Evolutionary conservation across 306 rosid genomes (phyloP), one percentile per base, ranked within the genome.

Genomic region (Geum urbanum): DNA sequence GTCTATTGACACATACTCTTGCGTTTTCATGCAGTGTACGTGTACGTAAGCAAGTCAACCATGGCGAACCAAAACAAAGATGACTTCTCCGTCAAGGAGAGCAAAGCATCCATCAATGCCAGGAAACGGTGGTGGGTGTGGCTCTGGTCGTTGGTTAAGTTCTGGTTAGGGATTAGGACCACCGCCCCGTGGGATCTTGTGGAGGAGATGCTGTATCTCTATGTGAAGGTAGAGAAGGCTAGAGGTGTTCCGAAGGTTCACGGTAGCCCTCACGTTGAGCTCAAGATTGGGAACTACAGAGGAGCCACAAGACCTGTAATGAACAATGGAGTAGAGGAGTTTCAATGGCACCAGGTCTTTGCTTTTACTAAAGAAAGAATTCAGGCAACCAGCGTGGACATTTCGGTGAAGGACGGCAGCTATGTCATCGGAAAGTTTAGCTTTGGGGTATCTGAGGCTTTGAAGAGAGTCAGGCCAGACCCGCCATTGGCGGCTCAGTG

Each of bases 211-310:
- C 43, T 40, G 16, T 84, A 64, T 63, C 57, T 76, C 24, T 84
- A 69, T 55, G 76, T 78, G 10, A 78, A n/a, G 59, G 27, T 84
- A 55, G 81, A 69, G 12, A 76, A 50, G 66, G 84, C 81, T 4
- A 78, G 70, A 74, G 18, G 49, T 11, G 9, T 51, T 48, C 72
- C 61, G 13, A 12, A 18, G 20, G 12, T 39, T 51, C 12, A 6
- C 2, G 12, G 72, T 18, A 4, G 4, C 39, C 72, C 60, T 5
- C 55, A 69, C 6, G 49, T 53, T 69, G 51, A 69, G 8, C 13
- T 69, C 20, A 69, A 40, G 39, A 69, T 6, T 39, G 72, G 72
- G 50, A 69, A 69, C 40, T 69, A 69, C 40, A 39, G 9, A 57
- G 72, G 39, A 53, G 19, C 13, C 58, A 27, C 71, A 49, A 9